phyloP scores from a whole-genome alignment of 2,329 filamentous ascomycete species.

The Zymoseptoria pseudotritici region DNA sequence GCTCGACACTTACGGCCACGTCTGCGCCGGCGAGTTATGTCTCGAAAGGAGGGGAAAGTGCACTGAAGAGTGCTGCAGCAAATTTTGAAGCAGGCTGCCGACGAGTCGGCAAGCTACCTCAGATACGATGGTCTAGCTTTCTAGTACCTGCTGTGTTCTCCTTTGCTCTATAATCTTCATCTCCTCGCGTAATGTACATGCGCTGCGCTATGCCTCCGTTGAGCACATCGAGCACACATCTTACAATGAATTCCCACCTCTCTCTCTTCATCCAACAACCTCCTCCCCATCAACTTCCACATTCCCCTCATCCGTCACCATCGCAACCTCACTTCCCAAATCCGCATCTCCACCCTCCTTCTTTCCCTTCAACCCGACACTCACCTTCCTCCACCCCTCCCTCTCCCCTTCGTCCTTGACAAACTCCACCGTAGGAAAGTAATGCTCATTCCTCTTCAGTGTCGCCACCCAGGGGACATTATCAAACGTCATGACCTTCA shows the following conservation, averaged over 20 bases:
- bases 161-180: not conserved
- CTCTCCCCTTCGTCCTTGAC: constrained; percentile 47
- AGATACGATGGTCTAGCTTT: not conserved
- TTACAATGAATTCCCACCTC: no score
- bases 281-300: not conserved
- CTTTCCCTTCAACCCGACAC: constrained; percentile 45
- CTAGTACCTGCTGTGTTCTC: not conserved
- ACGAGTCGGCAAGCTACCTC: not conserved
- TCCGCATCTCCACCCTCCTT: constrained; percentile 29
- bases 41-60: not conserved
- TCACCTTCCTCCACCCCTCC: constrained; percentile 51
- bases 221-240: no score
- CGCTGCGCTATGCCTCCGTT: not conserved
- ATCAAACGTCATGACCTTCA: constrained; percentile 97
- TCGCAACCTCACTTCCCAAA: constrained; percentile 13
- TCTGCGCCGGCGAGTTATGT: not conserved
- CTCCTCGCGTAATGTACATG: not conserved
- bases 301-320: not conserved
- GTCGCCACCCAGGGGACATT: constrained; percentile 99
- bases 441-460: constrained; percentile 99
- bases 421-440: constrained; percentile 64
- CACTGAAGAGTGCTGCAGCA: not conserved
- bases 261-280: not conserved
- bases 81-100: not conserved
- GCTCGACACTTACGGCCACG: not conserved